Percentiles rank a stretch among this genome's conserved stretches.
These are phyloP conservation scores for Draba incana DNA, from an alignment of 345 rosid genomes.

Conservation along the genomic window DNA sequence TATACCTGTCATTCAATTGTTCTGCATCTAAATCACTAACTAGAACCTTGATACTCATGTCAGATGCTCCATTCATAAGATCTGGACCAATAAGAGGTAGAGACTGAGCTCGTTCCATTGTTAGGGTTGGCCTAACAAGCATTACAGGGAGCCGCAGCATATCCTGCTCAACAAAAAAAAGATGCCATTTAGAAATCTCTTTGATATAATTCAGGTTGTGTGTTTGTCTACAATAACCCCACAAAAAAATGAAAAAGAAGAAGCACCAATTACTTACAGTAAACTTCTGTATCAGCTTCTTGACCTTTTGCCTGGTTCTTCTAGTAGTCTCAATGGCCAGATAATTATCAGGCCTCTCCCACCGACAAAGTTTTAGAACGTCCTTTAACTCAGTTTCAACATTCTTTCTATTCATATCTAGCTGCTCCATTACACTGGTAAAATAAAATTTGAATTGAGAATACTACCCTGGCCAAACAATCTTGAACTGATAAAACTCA, in stretches of 20 bases:
- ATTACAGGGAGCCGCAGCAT: constrained; percentile 68
- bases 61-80: constrained; percentile 45
- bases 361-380: constrained; percentile 66
- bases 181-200: constrained; percentile 20
- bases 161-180: constrained; percentile 55
- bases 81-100: constrained; percentile 48
- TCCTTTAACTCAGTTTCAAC: constrained; percentile 70
- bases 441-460: constrained; percentile 38
- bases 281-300: constrained; percentile 73
- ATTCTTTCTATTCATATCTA: constrained; percentile 55
- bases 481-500: constrained; percentile 19
- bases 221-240: neutral
- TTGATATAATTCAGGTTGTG: neutral
- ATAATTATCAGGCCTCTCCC: constrained; percentile 70
- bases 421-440: constrained; percentile 65
- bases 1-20: constrained; percentile 56
- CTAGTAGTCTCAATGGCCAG: constrained; percentile 58
- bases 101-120: constrained; percentile 45
- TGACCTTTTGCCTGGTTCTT: constrained; percentile 74
- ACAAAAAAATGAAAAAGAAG: constrained; percentile 15
- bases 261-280: constrained; percentile 54
- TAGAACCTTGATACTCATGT: constrained; percentile 43
- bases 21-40: constrained; percentile 47
- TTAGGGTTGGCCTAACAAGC: constrained; percentile 59
- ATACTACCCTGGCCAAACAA: constrained; percentile 18